Evolutionary conservation across 306 rosid species (phyloP), one percentile per base, ranked within the genome.

Genomic region (Comarum palustre): DNA sequence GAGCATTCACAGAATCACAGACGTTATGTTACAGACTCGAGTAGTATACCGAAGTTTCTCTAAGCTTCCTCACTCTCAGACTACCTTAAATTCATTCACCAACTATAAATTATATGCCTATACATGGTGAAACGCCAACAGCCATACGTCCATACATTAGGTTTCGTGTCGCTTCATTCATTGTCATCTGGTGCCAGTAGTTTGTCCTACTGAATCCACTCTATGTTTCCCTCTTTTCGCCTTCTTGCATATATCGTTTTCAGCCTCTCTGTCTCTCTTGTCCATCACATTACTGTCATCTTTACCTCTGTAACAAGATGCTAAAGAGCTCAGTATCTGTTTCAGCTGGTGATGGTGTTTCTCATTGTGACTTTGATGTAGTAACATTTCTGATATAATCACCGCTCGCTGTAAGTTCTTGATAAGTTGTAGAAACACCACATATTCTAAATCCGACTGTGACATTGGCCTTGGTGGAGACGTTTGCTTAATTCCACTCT

Each of bases 361-460:
- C 38, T 58, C 36, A 58, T 58, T 58, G 64, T 27, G 36, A 13
- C 19, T 58, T 27, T 58, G 64, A 58, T 58, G n/a, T 9, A 13
- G 19, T 27, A 57, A 34, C 5, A 34, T 4, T 10, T 17, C 62
- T 57, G 27, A 51, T 51, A 54, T 3, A 52, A 0, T 54, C 60
- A 19, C 14, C 64, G 31, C n/a, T 58, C 27, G 36, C 36, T 27
- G n/a, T 58, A 58, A 58, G 38, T 4, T 27, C n/a, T 58, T 58
- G n/a, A 2, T 14, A 3, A 57, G 34, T 58, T 27, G n/a, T 58
- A 2, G 9, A 27, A 4, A 13, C 19, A 58, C 64, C 64, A 58
- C 38, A 27, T 58, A 27, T 36, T 58, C 64, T 58, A 58, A 58
- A 58, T 58, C 64, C 38, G 15, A 58, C 64, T 58, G 36, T 25